Evolutionary conservation across 2,329 filamentous ascomycete genomes (phyloP), one percentile per base, ranked within the genome.

Genomic region (Didymella segeticola): DNA sequence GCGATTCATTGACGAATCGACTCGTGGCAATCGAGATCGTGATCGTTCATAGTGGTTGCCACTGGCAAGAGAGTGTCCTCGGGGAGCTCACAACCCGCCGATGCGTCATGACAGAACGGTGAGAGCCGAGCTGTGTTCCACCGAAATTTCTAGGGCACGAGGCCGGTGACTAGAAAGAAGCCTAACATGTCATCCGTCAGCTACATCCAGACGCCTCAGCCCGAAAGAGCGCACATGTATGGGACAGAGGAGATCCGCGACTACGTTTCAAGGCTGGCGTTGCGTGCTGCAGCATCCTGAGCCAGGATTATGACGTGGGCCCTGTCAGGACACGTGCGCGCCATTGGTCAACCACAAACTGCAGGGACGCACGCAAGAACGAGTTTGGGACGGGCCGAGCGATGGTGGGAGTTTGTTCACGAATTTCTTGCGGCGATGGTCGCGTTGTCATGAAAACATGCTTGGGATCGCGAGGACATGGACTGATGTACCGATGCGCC

Each of bases 141-240:
- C 58, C 51, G 53, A 63, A 60, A 56, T 25, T 47, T 61, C 61
- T 61, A 63, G 54, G 58, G 52, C 57, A 66, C 57, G 45, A 62
- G 54, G 57, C 49, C 49, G 47, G 48, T 58, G 51, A 55, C 62
- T 64, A 68, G 55, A 50, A 52, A 47, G 48, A 47, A 43, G 41
- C 59, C 57, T 47, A 60, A 43, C 39, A 60, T 65, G 63, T 64
- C 64, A 67, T 64, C 57, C 64, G 63, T 66, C 63, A 64, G 47
- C 58, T 59, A 60, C 52, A 55, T 59, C 57, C 51, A 60, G 57
- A 58, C 45, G 62, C 49, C 56, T 52, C 54, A 56, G 53, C 62
- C 50, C 41, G 25, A 47, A 47, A 23, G 30, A 47, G 47, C 20
- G 56, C 62, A 62, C 56, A 62, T 62, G 54, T 50, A 62, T 58